Base-by-base conservation (phyloP, 2,329 filamentous ascomycete species). In the Aspergillus spinulosporus region DNA sequence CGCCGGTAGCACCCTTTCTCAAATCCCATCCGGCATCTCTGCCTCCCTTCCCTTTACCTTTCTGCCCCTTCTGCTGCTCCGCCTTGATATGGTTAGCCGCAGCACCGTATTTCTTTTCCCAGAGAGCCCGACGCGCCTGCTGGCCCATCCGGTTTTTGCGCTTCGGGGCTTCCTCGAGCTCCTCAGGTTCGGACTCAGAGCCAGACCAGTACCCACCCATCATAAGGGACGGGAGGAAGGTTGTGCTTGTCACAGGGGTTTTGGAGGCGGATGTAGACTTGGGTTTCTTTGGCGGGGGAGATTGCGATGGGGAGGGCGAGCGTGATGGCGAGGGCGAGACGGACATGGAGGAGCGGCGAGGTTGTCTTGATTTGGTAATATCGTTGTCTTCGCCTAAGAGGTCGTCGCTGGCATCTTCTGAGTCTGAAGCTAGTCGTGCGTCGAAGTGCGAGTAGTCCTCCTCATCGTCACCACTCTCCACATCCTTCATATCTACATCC, bases 101-200 rank as follows among this genome's bases (percentile, higher is more conserved):
- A 0, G 74, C 70, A 2, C 84, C 84, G 59, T 75, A 86, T 64
- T 87, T 87, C 70, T 84, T 80, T 71, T 87, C 85, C 72, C 82
- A 84, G 8, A 87, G 76, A 31, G 80, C 76, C 49, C 83, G 83
- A 36, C 85, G 78, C 8, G 83, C 85, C 57, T 83, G 80, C 65
- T 88, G 85, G 32, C 85, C 85, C 63, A 84, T 80, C 11, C 85
- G 75, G 65, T 88, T 87, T 69, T 85, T 86, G 55, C 81, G 78
- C 72, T 39, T 70, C 63, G 59, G 78, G 56, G 34, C 78, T 68
- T 61, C 64, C 6, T 62, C 76, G 21, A 80, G 72, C 32, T 79
- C 76, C 2, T 82, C 81, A 3, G 78, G 72, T 52, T 78, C 80
- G 1, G 79, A 80, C 59, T 84, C 84, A 4, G 82, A 83, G 43